Conservation (phyloP, 2,329 filamentous ascomycete species). For the Botryosphaeria dothidea region DNA sequence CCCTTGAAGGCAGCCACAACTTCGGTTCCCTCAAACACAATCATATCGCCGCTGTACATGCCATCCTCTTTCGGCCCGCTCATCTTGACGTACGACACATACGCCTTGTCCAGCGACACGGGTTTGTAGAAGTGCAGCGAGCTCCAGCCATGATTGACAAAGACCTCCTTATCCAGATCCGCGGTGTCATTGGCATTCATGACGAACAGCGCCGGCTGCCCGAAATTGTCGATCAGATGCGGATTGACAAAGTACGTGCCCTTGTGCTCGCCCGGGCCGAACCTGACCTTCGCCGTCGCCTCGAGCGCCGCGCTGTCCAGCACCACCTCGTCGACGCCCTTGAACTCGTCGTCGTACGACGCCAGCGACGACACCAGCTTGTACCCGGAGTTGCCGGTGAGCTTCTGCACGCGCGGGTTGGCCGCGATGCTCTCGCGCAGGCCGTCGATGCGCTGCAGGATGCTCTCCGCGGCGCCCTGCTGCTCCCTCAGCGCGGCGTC, state of each 20-base stretch:
- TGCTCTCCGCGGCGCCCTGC: constrained; percentile 25
- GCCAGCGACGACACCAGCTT: constrained; percentile 38
- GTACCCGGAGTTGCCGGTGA: constrained; percentile 38
- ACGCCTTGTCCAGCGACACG: constrained; percentile 21
- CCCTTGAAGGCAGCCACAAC: constrained; percentile 37
- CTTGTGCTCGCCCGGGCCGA: background rate
- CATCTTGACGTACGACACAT: constrained; percentile 30
- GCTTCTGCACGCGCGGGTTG: constrained; percentile 31
- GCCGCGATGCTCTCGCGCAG: background rate
- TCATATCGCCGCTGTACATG: constrained; percentile 42
- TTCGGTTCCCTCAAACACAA: constrained; percentile 31
- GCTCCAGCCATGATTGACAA: constrained; percentile 28
- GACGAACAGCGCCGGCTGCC: constrained; percentile 28
- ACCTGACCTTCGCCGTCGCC: constrained; percentile 28
- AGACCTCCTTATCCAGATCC: constrained; percentile 25
- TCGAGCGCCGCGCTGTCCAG: constrained; percentile 37
- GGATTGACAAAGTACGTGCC: constrained; percentile 21
- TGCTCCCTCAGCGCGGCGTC: background rate
- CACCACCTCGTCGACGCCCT: constrained; percentile 39
- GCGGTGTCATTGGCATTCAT: constrained; percentile 26
- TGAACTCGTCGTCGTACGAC: constrained; percentile 35
- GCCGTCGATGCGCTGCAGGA: constrained; percentile 34
- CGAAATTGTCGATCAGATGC: constrained; percentile 29
- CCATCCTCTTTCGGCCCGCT: constrained; percentile 27
- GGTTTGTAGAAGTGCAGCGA: constrained; percentile 27